Evolutionary conservation across 2,329 filamentous ascomycete species (phyloP).

Genomic region (Aspergillus viridinutans): DNA sequence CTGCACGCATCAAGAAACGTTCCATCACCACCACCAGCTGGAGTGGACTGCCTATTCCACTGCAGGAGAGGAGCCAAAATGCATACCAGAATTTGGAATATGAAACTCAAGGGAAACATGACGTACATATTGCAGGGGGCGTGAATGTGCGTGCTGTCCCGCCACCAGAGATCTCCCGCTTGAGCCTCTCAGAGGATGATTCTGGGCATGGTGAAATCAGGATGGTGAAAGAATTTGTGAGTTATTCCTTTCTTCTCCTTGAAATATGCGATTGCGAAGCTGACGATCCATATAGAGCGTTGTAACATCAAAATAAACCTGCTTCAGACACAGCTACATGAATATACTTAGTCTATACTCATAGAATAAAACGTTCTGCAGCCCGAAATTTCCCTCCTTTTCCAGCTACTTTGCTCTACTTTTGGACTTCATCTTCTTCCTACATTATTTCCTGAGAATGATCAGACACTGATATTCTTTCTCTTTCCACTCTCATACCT

Average conservation of each 20-base stretch:
- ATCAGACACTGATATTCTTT: too few species aligned
- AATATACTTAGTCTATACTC: too few species aligned
- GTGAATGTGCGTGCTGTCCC: background rate
- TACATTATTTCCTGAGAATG: background rate
- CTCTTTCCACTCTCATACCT: too few species aligned
- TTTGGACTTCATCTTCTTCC: background rate
- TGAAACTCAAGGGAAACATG: background rate
- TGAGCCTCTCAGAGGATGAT: background rate
- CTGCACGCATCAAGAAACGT: background rate
- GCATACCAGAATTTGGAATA: background rate
- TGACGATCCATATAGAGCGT: background rate
- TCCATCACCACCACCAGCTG: slow-evolving; percentile 1
- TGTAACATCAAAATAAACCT: background rate
- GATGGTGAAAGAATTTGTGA: slow-evolving; percentile 14
- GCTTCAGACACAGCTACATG: background rate
- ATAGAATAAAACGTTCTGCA: background rate
- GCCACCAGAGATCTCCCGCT: background rate
- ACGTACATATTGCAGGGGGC: slow-evolving; percentile 3
- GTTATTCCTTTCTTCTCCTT: background rate
- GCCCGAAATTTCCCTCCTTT: too few species aligned
- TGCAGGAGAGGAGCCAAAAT: background rate
- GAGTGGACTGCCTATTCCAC: slow-evolving; percentile 3
- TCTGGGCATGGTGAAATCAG: slow-evolving; percentile 9
- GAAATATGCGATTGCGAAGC: background rate
- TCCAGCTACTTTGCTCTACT: too few species aligned